Percentiles rank a stretch among this genome's conserved stretches.
Evolutionary conservation across 176 grass and related monocot species (phyloP).

Genomic region (Raddia distichophylla): DNA sequence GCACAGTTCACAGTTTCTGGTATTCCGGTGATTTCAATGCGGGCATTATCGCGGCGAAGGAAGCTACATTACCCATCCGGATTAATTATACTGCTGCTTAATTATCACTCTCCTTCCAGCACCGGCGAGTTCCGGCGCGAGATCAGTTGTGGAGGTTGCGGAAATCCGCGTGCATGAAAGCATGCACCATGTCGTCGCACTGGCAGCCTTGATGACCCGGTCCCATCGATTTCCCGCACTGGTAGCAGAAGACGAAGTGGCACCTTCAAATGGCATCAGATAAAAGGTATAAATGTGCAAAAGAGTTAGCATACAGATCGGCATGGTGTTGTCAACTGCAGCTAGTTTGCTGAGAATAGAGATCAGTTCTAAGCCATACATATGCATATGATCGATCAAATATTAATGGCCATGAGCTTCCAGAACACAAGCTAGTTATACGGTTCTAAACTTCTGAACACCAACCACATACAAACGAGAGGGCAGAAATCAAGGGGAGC

Average conservation of each 20-base stretch:
- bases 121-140: not conserved
- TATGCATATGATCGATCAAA: too few relatives aligned
- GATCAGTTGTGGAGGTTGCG: not conserved
- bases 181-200: not conserved
- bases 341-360: not conserved
- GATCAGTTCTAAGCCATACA: not conserved
- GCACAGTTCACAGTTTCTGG: not conserved
- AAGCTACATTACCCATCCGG: not conserved
- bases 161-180: not conserved
- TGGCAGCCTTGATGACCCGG: not conserved
- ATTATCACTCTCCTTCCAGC: not conserved
- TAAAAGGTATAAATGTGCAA: not conserved
- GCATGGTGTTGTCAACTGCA: not conserved
- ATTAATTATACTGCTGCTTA: not conserved
- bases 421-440: too few relatives aligned
- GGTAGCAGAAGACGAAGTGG: constrained; percentile 31
- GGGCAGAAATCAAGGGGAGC: too few relatives aligned
- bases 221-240: not conserved
- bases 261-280: constrained; percentile 15
- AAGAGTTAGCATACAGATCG: not conserved
- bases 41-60: not conserved
- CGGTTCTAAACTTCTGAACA: too few relatives aligned
- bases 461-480: too few relatives aligned
- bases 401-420: too few relatives aligned
- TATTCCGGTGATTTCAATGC: not conserved